Evolutionary conservation across 441 rosid genomes (phyloP).

Genomic region (Gossypium lobatum): DNA sequence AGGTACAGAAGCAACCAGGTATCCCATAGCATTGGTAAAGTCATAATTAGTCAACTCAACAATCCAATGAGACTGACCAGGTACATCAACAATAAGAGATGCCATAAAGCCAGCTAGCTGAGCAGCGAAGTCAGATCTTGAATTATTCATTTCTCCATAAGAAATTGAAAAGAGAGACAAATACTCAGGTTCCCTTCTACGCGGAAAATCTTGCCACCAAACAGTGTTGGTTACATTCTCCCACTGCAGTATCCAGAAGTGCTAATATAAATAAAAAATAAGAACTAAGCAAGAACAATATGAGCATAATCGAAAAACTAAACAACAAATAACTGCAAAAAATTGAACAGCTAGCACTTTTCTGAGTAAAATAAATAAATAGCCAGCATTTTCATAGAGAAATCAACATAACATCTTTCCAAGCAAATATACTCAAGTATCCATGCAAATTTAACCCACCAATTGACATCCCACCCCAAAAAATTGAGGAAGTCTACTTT

Average conservation of each 20-base stretch:
- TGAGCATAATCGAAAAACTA: background rate
- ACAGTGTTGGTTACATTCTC: slow-evolving; percentile 76
- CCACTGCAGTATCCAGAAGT: slow-evolving; percentile 54
- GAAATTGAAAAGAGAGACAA: slow-evolving; percentile 59
- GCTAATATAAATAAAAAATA: slow-evolving; percentile 5
- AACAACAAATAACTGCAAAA: background rate
- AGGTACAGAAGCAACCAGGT: slow-evolving; percentile 81
- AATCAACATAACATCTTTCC: background rate
- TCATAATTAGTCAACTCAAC: slow-evolving; percentile 65
- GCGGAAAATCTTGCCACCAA: slow-evolving; percentile 99
- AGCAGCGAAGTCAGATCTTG: slow-evolving; percentile 69
- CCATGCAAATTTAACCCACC: background rate
- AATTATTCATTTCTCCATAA: slow-evolving; percentile 30
- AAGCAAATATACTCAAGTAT: background rate
- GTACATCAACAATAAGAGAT: slow-evolving; percentile 71
- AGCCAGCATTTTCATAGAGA: background rate
- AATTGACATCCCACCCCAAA: background rate
- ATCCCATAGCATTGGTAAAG: slow-evolving; percentile 64
- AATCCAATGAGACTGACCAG: slow-evolving; percentile 85
- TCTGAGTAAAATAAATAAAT: background rate
- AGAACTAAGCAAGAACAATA: background rate
- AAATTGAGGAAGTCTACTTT: background rate
- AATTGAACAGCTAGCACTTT: background rate
- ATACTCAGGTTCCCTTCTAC: slow-evolving; percentile 53
- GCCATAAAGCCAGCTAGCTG: slow-evolving; percentile 90